Conservation (phyloP, 2,329 filamentous ascomycete genomes). For the Pseudopithomyces maydicus region DNA sequence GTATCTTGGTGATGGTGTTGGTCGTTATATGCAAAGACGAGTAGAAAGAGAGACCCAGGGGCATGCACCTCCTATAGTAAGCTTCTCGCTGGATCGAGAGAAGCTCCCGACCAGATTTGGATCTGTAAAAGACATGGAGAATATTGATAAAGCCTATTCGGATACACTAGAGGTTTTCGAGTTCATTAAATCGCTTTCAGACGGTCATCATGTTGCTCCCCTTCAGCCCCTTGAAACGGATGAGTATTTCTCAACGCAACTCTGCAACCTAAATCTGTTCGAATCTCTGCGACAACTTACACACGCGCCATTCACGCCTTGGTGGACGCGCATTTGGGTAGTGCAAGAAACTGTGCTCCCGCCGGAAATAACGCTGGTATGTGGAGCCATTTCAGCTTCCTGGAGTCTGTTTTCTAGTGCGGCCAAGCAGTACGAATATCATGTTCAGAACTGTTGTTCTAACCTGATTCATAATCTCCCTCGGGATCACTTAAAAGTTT, state of each 20-base stretch:
- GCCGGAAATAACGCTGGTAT: conserved; percentile 7
- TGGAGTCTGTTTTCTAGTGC: conserved; percentile 14
- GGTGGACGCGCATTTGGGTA: conserved; percentile 25
- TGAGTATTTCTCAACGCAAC: background rate
- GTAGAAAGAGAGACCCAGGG: background rate
- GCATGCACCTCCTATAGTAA: background rate
- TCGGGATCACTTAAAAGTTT: background rate
- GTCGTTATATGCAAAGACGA: background rate
- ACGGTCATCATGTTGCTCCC: background rate
- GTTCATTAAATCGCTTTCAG: background rate
- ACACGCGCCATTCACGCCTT: conserved; percentile 18
- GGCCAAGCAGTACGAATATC: background rate
- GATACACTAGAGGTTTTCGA: background rate
- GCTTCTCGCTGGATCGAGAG: background rate
- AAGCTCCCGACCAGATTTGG: background rate
- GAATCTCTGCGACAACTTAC: conserved; percentile 17
- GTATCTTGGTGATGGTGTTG: conserved; percentile 13
- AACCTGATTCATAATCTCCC: background rate
- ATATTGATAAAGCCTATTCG: background rate
- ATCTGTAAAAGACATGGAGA: background rate
- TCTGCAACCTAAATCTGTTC: background rate
- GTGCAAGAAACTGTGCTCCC: conserved; percentile 20
- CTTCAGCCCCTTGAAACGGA: no score
- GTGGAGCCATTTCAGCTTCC: conserved; percentile 14
- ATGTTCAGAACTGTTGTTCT: conserved; percentile 6